Evolutionary conservation across 108 stramenopile species (phyloP).

Genomic region (Nitzschia palea): DNA sequence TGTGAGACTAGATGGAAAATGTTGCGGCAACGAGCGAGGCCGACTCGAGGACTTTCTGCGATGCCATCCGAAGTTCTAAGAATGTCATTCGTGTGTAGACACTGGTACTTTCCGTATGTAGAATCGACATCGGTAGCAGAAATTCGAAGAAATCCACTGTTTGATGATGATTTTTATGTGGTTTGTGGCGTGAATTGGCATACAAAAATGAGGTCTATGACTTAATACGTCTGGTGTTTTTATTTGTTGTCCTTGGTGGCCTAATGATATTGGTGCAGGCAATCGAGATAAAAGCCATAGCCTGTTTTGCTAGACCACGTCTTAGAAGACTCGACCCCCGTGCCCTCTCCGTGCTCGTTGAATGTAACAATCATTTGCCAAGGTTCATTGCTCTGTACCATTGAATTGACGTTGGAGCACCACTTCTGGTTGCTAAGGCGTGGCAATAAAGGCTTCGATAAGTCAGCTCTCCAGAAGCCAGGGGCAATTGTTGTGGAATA

Average conservation of each 20-base stretch:
- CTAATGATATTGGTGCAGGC: slow-evolving; percentile 27
- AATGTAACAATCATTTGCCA: slow-evolving; percentile 45
- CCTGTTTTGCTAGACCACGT: slow-evolving; percentile 34
- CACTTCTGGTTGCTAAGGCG: slow-evolving; percentile 12
- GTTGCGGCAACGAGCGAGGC: neutral
- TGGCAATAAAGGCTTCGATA: slow-evolving; percentile 7
- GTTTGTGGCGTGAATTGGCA: no score
- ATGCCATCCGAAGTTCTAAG: neutral
- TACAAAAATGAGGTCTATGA: neutral
- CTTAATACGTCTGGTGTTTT: neutral
- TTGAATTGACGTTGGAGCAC: slow-evolving; percentile 22
- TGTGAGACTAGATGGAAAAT: neutral
- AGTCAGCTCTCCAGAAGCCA: slow-evolving; percentile 38
- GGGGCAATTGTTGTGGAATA: slow-evolving; percentile 37
- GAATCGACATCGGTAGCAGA: no score
- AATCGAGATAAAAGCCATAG: slow-evolving; percentile 37
- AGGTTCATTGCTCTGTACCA: slow-evolving; percentile 27
- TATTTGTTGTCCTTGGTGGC: neutral
- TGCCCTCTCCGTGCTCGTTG: slow-evolving; percentile 39
- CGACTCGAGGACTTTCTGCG: neutral
- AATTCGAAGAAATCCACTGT: no score
- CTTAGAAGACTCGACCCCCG: slow-evolving; percentile 22
- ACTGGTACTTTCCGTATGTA: no score
- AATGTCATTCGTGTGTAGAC: neutral
- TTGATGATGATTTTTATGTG: no score